These are phyloP conservation scores for Alternaria conjuncta DNA, from an alignment of 2,329 filamentous ascomycete species.

Conservation along the genomic window DNA sequence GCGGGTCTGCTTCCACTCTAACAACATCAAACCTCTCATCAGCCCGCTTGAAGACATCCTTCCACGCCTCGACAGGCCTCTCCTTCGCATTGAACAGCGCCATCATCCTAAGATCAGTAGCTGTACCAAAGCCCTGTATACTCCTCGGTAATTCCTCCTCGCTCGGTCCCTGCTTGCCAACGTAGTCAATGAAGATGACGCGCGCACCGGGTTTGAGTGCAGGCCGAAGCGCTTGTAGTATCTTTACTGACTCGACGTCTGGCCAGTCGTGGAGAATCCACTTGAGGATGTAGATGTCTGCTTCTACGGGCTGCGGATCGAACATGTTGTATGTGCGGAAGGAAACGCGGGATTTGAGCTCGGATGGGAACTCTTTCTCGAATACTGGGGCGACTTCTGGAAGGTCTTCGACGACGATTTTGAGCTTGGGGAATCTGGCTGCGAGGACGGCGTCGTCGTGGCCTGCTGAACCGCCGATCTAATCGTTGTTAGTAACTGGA, in stretches of 20 bases:
- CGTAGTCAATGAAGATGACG: constrained; percentile 52
- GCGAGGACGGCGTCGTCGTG: constrained; percentile 41
- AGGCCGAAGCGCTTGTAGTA: constrained; percentile 58
- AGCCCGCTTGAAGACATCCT: constrained; percentile 53
- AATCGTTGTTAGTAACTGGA: neutral
- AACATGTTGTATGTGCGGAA: constrained; percentile 65
- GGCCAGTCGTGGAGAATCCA: constrained; percentile 69
- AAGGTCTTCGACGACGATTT: constrained; percentile 42
- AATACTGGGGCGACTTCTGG: constrained; percentile 34
- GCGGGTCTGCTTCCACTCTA: constrained; percentile 28
- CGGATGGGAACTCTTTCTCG: constrained; percentile 27
- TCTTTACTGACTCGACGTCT: constrained; percentile 52
- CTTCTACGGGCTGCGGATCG: constrained; percentile 61
- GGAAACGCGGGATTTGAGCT: constrained; percentile 35
- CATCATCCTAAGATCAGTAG: constrained; percentile 60
- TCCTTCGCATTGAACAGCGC: constrained; percentile 59
- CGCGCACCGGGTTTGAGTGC: constrained; percentile 62
- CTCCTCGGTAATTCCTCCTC: constrained; percentile 28
- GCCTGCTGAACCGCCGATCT: constrained; percentile 41
- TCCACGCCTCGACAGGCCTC: constrained; percentile 56
- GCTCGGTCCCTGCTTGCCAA: constrained; percentile 40
- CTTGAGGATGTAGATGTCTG: constrained; percentile 62
- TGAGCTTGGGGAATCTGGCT: constrained; percentile 32
- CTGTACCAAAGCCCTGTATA: constrained; percentile 35
- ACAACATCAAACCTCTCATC: constrained; percentile 56